Conservation (phyloP, 352 stramenopile species). For the Phytophthora pini region DNA sequence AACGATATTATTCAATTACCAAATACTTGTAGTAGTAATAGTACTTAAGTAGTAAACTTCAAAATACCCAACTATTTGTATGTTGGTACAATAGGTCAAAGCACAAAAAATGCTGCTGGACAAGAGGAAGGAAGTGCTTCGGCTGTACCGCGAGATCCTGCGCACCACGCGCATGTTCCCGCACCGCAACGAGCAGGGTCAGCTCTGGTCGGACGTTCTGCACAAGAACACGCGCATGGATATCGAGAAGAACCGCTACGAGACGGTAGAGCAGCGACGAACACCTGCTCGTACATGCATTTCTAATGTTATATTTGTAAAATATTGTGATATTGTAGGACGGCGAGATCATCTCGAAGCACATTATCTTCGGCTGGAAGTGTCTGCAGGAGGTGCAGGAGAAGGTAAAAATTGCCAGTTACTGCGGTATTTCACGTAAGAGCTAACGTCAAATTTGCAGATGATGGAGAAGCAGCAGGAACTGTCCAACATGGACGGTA, state of each 20-base stretch:
- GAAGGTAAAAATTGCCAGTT: constrained; percentile 47
- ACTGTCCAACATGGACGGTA: constrained; percentile 24
- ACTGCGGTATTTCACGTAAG: not conserved
- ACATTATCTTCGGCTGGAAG: constrained; percentile 81
- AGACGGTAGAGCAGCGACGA: constrained; percentile 48
- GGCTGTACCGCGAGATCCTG: constrained; percentile 84
- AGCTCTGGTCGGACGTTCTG: constrained; percentile 72
- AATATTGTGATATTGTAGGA: constrained; percentile 39
- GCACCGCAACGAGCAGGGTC: constrained; percentile 75
- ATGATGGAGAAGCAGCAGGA: constrained; percentile 62
- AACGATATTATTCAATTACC: too few species aligned
- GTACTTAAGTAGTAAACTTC: too few species aligned
- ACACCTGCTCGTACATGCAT: too few species aligned
- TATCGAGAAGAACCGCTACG: constrained; percentile 80
- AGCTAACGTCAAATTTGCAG: constrained; percentile 23
- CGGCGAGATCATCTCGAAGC: constrained; percentile 78
- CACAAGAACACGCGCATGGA: constrained; percentile 80
- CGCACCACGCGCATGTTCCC: constrained; percentile 76
- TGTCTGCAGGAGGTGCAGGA: constrained; percentile 79
- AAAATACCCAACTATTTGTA: too few species aligned
- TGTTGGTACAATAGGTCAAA: too few species aligned
- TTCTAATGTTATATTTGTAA: constrained; percentile 23
- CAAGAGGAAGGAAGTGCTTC: constrained; percentile 80
- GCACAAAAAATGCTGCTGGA: constrained; percentile 43
- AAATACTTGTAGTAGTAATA: too few species aligned